Percentiles rank a stretch among this genome's conserved stretches.
These are phyloP conservation scores for Colletotrichum cereale DNA, from an alignment of 2,329 filamentous ascomycete species.

Conservation along the genomic window DNA sequence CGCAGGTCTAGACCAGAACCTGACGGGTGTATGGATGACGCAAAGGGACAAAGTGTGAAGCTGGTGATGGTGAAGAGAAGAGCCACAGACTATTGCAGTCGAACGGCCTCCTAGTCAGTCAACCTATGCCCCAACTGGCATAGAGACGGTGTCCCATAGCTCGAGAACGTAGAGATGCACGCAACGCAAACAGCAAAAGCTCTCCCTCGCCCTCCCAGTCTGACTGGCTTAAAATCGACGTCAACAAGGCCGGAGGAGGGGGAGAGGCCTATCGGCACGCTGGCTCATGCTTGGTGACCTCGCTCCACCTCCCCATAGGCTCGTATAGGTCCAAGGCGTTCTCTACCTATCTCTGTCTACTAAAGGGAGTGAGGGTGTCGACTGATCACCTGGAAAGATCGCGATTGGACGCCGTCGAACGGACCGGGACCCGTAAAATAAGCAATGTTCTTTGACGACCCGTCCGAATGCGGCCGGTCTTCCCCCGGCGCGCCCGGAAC, in stretches of 20 bases:
- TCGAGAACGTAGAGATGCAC: not conserved
- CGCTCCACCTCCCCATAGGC: not conserved
- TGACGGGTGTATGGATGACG: not conserved
- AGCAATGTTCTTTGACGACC: constrained; percentile 3
- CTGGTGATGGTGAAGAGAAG: not conserved
- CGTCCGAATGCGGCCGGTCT: constrained; percentile 11
- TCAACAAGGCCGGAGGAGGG: not conserved
- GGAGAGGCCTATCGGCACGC: not conserved
- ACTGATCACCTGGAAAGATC: not conserved
- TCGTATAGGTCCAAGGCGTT: not conserved
- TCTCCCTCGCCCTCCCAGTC: not conserved
- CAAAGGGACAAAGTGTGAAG: not conserved
- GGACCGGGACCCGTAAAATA: not conserved
- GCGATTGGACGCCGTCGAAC: not conserved
- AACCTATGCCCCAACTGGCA: not conserved
- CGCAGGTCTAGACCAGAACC: not conserved
- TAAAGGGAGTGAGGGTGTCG: rapidly evolving
- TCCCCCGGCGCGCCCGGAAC: constrained; percentile 1
- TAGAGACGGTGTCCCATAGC: not conserved
- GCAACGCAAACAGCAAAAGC: not conserved
- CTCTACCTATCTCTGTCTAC: no score
- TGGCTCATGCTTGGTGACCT: no score
- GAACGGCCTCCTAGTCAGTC: not conserved
- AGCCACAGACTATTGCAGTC: not conserved
- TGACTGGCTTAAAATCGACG: not conserved